Base-by-base conservation (phyloP, 352 stramenopile genomes). In the Phytophthora multivora region DNA sequence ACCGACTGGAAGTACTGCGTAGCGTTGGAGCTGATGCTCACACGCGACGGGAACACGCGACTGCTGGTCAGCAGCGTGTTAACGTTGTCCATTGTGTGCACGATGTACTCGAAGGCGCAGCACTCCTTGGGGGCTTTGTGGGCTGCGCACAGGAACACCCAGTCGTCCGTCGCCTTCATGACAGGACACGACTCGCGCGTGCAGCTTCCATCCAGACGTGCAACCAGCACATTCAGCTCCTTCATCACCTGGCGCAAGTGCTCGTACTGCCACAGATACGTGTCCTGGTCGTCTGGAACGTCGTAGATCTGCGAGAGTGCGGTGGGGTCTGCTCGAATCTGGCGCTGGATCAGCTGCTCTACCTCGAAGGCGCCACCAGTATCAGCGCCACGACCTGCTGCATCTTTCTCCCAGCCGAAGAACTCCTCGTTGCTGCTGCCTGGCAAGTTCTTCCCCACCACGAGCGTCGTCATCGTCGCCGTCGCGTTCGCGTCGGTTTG, bases 1-100 rank as follows among this genome's bases (percentile, higher is more conserved):
- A 91, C 85, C n/a, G 79, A 90, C 72, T 93, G 85, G 59, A 93
- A 93, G 70, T 93, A 93, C 72, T 93, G 85, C 63, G 81, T 90
- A 28, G 82, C 85, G 56, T 90, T 91, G 25, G 79, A 86, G 39
- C 74, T 88, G 66, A 93, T 87, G 33, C 79, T 83, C 21, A 91
- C 81, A 19, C 85, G 82, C 41, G 80, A 91, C 9, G 85, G 85
- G 52, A 93, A 93, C 9, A 93, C 80, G 64, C 85, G 85, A 38
- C 75, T 90, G 66, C 79, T 91, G 5, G 85, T 91, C 62, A 93
- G 77, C 66, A 93, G 66, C 60, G 84, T 87, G 66, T 91, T 91
- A 64, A 91, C 85, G 61, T 91, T 93, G 81, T 93, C 85, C 77
- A 93, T 88, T 10, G 85, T 93, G 75, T 93, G 85, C 21, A 91